Percentiles rank a stretch among this genome's conserved stretches.
These are phyloP conservation scores for Favolaschia claudopus DNA, from an alignment of 768 basidiomycete species.

Conservation along the genomic window DNA sequence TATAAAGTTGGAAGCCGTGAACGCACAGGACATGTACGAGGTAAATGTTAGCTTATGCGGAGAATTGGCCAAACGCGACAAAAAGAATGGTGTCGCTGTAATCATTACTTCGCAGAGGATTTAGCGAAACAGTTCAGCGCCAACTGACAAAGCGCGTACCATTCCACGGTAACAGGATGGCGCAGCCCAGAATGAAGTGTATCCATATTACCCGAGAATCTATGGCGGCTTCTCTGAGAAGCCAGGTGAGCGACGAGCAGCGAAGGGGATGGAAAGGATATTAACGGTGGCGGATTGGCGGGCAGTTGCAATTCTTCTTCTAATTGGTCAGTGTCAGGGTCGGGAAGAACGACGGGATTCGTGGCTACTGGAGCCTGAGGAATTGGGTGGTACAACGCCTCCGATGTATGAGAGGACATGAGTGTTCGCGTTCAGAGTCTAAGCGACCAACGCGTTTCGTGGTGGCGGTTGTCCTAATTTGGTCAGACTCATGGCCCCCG, in stretches of 20 bases:
- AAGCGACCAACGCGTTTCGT: too few species aligned
- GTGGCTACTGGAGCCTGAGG: slow-evolving; percentile 47
- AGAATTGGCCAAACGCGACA: slow-evolving; percentile 71
- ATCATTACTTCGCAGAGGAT: slow-evolving; percentile 67
- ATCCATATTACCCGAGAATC: slow-evolving; percentile 65
- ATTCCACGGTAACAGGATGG: slow-evolving; percentile 89
- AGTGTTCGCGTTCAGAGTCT: slow-evolving; percentile 1
- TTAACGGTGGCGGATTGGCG: slow-evolving; percentile 36
- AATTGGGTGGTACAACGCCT: slow-evolving; percentile 52
- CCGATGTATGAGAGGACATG: slow-evolving; percentile 35
- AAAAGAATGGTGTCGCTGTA: slow-evolving; percentile 84
- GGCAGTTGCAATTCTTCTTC: slow-evolving; percentile 29
- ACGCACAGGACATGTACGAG: slow-evolving; percentile 70
- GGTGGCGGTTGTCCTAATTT: too few species aligned
- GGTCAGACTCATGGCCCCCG: too few species aligned
- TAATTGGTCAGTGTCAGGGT: slow-evolving; percentile 37
- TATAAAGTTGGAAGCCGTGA: slow-evolving; percentile 70
- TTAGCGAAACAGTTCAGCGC: neutral
- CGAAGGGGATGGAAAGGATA: slow-evolving; percentile 6
- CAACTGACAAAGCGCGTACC: slow-evolving; percentile 54
- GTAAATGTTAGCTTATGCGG: slow-evolving; percentile 64
- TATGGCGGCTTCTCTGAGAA: slow-evolving; percentile 24
- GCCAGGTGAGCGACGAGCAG: neutral
- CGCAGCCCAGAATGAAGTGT: slow-evolving; percentile 78
- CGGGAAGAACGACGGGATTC: slow-evolving; percentile 33